phyloP scores from a whole-genome alignment of 179 eudicot species.

The Beta corolliflora region DNA sequence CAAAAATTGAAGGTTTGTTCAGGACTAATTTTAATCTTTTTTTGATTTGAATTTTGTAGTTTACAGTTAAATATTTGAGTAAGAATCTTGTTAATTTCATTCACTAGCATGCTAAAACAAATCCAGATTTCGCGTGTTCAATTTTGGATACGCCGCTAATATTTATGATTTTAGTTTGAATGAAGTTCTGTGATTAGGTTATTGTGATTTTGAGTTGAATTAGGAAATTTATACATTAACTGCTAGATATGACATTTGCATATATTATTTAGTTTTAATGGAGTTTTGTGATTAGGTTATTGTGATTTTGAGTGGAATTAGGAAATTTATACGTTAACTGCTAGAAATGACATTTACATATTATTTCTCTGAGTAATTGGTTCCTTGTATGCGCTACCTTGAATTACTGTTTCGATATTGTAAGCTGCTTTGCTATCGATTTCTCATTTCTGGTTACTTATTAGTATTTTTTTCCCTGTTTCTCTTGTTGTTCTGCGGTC shows the following conservation, averaged over 20 bases:
- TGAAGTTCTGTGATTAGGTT: not conserved
- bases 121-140: too few species aligned
- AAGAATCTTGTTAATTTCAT: too few species aligned
- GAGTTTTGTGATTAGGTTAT: not conserved
- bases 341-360: conserved; percentile 21
- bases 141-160: too few species aligned
- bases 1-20: too few species aligned
- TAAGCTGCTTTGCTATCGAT: conserved; percentile 24
- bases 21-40: too few species aligned
- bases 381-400: not conserved
- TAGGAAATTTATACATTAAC: not conserved
- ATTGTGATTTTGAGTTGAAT: not conserved
- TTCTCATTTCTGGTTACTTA: conserved; percentile 34
- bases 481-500: conserved; percentile 27
- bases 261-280: not conserved
- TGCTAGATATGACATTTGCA: conserved; percentile 21
- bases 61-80: too few species aligned
- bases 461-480: conserved; percentile 14
- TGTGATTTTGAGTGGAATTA: not conserved
- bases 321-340: not conserved
- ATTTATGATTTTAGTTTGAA: too few species aligned
- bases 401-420: conserved; percentile 27
- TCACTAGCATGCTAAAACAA: too few species aligned
- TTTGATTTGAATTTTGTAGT: too few species aligned
- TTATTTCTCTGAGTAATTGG: conserved; percentile 29